Base-by-base conservation (phyloP, 176 grass and related monocot genomes). In the Cenchrus americanus region DNA sequence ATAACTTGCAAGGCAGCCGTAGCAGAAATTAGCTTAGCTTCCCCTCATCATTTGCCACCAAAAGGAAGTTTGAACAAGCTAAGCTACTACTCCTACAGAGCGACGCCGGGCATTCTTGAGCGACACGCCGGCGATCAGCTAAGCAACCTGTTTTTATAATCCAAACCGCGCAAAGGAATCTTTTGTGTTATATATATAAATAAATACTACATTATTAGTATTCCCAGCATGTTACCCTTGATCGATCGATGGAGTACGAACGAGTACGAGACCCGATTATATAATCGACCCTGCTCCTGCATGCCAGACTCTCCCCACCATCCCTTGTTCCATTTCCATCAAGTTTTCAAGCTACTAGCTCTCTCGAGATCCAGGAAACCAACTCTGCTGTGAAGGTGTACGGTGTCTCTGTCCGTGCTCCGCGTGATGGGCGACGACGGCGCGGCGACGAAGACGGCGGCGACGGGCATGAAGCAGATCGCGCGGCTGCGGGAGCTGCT, bases 401-500 rank as follows among this genome's bases (percentile, higher is more conserved):
- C 42, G 5, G n/a, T 8, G 43, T 8, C 65, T 1, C 65, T 4
- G 43, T 8, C 19, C 0, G 14, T 19, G 15, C 10, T 2, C 2
- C 23, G 1, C 59, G 14, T 6, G 11, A 88, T 92, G 93, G 82
- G 47, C 48, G 91, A 85, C 21, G 91, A 86, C 49, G 79, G 66
- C 37, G 82, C n/a, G 22, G 48, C 62, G 65, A 55, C 62, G 65
- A 68, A 41, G 14, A 73, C 82, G 79, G 19, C 84, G 76, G 15
- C 58, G 62, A 77, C 85, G 32, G 87, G 90, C 5, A 80, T 88
- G 9, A 62, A 86, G 68, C 90, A 92, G 85, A 97, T 97, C 26
- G 83, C 62, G 50, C 76, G 87, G 64, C 77, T 94, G 70, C 81
- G 81, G 8, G 93, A 98, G 81, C 86, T 98, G 57, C 89, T 98